Evolutionary conservation across 192 early-diverging fungal species (phyloP).

Genomic region (Gaertneriomyces sp.): DNA sequence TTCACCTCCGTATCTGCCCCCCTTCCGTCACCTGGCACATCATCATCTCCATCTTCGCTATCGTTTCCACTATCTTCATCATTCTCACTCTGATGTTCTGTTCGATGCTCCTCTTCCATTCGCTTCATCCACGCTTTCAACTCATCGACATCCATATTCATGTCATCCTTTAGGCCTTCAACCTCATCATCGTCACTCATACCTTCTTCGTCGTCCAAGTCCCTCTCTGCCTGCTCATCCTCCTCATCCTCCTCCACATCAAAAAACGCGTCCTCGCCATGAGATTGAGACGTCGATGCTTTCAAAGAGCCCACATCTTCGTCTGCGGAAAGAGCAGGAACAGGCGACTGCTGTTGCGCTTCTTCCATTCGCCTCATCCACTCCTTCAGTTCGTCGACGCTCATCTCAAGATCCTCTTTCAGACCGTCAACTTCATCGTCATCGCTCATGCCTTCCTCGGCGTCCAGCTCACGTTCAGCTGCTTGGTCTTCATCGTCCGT

Average conservation of each 20-base stretch:
- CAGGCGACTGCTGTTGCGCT: constrained; percentile 35
- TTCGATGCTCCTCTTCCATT: constrained; percentile 68
- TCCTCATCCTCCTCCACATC: too few species aligned
- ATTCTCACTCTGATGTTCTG: constrained; percentile 38
- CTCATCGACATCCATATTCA: constrained; percentile 79
- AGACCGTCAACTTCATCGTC: constrained; percentile 24
- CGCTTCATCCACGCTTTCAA: constrained; percentile 66
- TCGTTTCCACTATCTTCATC: constrained; percentile 14
- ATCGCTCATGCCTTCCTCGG: constrained; percentile 14
- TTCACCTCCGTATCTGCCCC: too few species aligned
- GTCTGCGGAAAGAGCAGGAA: too few species aligned
- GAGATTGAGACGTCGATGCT: too few species aligned
- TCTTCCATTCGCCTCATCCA: constrained; percentile 75
- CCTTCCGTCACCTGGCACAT: too few species aligned
- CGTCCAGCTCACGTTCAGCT: constrained; percentile 22
- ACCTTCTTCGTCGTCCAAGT: constrained; percentile 16
- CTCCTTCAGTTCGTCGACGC: constrained; percentile 67
- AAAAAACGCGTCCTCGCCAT: too few species aligned
- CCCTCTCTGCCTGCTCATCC: constrained; percentile 19
- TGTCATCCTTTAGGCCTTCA: constrained; percentile 59
- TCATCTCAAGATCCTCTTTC: constrained; percentile 79
- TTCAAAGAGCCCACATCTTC: too few species aligned
- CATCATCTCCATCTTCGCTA: not conserved
- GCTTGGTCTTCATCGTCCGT: not conserved
- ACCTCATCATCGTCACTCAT: constrained; percentile 23